Evolutionary conservation across 2,329 filamentous ascomycete genomes (phyloP), one percentile per base, ranked within the genome.

Genomic region (Stemphylium lycopersici): DNA sequence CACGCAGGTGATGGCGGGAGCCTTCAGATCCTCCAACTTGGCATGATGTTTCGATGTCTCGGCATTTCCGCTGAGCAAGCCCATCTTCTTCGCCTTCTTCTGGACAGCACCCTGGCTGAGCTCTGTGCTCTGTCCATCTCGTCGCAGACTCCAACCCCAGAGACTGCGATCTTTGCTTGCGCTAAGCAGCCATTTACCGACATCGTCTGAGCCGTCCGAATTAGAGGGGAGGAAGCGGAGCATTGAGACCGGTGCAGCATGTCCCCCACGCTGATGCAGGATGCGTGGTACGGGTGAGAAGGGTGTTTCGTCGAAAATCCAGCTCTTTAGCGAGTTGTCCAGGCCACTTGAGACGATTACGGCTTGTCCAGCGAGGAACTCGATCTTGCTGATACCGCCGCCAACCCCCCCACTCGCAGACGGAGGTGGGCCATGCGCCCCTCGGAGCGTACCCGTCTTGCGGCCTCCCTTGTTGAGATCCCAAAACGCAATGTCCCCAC

Each of bases 91-190:
- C 1, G 92, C 90, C 76, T 92, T 96, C 73, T 90, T 92, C 60
- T 90, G 88, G 44, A 96, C 85, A 45, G 88, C 88, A 29, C 95
- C 95, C 72, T 99, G 96, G 39, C 92, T 97, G 33, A 99, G 79
- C 76, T 99, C 95, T 1, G 90, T 87, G 72, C 91, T 96, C 76
- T 99, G 96, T 1, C 92, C 93, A 72, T 99, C 95, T 47, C 91
- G 90, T 38, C 95, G 89, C 73, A 99, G 79, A 82, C 93, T 98
- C 87, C 96, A 96, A 1, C 90, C 93, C 93, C 95, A 98, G 2
- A 99, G 81, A 75, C 92, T 97, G 62, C 92, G 86, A 70, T 99
- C 96, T 66, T 87, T 85, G 55, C 92, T 93, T 63, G 90, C 91
- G 68, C 92, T 97, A 50, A 99, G 81, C 6, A 98, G 80, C 93